Percentiles rank a stretch among this genome's conserved stretches.
Conservation (phyloP, 768 basidiomycete species). For the Pulveroboletus sp. region DNA sequence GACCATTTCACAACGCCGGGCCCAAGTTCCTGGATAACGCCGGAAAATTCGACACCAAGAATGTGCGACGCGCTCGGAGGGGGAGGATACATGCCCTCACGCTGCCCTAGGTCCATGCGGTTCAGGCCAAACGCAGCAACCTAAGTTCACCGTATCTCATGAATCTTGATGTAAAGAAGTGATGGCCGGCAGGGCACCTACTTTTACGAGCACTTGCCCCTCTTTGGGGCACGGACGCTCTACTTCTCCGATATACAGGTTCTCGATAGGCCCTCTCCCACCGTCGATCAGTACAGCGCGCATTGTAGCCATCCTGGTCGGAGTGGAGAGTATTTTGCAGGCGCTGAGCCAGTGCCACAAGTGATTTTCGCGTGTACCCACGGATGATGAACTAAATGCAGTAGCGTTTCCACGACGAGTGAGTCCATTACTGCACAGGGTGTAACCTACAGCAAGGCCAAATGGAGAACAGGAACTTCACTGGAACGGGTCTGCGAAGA, state of each 20-base stretch:
- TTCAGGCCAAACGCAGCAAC: slow-evolving; percentile 85
- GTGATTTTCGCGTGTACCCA: background rate
- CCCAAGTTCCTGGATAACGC: slow-evolving; percentile 54
- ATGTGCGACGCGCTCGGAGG: slow-evolving; percentile 73
- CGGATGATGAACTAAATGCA: background rate
- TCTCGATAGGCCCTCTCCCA: slow-evolving; percentile 69
- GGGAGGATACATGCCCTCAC: slow-evolving; percentile 69
- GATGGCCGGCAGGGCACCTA: slow-evolving; percentile 23
- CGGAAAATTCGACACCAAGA: slow-evolving; percentile 87
- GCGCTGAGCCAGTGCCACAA: background rate
- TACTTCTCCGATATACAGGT: slow-evolving; percentile 71
- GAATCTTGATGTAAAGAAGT: background rate
- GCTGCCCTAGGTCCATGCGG: slow-evolving; percentile 77
- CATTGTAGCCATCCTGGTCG: slow-evolving; percentile 43
- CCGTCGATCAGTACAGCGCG: slow-evolving; percentile 76
- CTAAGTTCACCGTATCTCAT: slow-evolving; percentile 33
- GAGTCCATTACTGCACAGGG: background rate
- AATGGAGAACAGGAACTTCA: background rate
- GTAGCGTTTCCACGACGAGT: too few relatives aligned
- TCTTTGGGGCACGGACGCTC: slow-evolving; percentile 54
- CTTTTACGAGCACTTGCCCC: slow-evolving; percentile 79
- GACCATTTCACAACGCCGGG: slow-evolving; percentile 50
- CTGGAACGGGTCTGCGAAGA: background rate
- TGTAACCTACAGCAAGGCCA: background rate
- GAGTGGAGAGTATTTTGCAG: background rate